Base-by-base conservation (phyloP, 202 grass and related monocot genomes). In the Zizania palustris region DNA sequence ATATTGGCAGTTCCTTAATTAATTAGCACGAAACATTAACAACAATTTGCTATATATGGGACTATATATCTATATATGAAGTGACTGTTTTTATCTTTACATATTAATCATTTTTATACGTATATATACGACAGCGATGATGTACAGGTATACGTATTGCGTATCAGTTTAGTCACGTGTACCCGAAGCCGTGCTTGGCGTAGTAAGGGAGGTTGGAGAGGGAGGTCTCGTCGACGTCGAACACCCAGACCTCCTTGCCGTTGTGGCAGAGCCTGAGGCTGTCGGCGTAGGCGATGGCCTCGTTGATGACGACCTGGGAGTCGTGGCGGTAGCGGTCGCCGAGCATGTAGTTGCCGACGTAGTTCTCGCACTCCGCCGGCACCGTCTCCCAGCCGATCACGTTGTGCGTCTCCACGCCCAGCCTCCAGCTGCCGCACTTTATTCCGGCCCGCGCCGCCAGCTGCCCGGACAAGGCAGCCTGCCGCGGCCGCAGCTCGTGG, bases 161-260 rank as follows among this genome's bases (percentile, higher is more conserved):
- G 28, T 28, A 28, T 28, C 28, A 28, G 28, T 28, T 28, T 28
- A 28, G 28, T 28, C 28, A 3, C 16, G 12, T 43, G 36, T 83
- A 88, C 85, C 81, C 76, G 57, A 80, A 88, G 3, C 76, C 6
- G 36, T 79, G 10, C 11, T 71, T 45, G 7, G 76, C 76, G 34
- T 88, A 71, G 55, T 80, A 88, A 4, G 86, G 86, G 45, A 88
- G 70, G 64, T 79, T 88, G 54, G 18, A 66, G 28, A 88, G 75
- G 4, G 15, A 3, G 21, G 86, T 88, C 36, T 83, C 85, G 44
- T 88, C 75, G 75, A 88, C 11, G 69, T 88, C 75, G 18, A 82
- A 82, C 16, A 82, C 40, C 85, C 73, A 67, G 1, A 20, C 74
- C 42, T 83, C 85, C 60, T 19, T 72, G 1, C 81, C 65, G 49